A percentile compares a stretch with the other conserved stretches of the same genome.
Evolutionary conservation across 1,284 basidiomycete species (phyloP).

Genomic region (Sanghuangporus sanghuang): DNA sequence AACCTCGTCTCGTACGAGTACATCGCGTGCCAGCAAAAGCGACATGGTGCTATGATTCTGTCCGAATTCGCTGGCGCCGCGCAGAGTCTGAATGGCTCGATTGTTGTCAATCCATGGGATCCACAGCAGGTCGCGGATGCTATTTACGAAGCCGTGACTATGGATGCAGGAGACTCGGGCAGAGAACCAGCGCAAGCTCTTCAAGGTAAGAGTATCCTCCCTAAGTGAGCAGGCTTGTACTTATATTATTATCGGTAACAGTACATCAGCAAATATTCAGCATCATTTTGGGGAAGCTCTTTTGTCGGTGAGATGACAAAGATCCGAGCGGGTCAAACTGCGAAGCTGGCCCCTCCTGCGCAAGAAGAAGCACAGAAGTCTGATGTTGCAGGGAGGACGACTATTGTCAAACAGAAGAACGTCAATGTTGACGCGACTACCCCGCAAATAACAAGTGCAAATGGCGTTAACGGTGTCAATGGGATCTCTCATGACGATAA

Average conservation of each 20-base stretch:
- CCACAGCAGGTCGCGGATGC: conserved; percentile 94
- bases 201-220: conserved; percentile 51
- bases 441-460: not conserved
- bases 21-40: conserved; percentile 89
- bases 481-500: not conserved
- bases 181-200: conserved; percentile 92
- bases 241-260: conserved; percentile 18
- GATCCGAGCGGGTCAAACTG: conserved; percentile 27
- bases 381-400: conserved; percentile 8
- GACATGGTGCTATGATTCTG: conserved; percentile 95
- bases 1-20: conserved; percentile 99
- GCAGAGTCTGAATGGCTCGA: conserved; percentile 88
- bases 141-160: conserved; percentile 91
- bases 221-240: conserved; percentile 2
- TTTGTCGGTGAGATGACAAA: conserved; percentile 83
- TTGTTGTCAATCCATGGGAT: conserved; percentile 97
- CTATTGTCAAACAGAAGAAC: not conserved
- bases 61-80: conserved; percentile 99
- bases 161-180: conserved; percentile 76
- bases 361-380: conserved; percentile 11
- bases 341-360: conserved; percentile 1
- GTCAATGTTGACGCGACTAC: not conserved
- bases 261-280: conserved; percentile 92
- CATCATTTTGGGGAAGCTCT: conserved; percentile 88
- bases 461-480: conserved; percentile 8